Percentiles rank a stretch among this genome's conserved stretches.
Evolutionary conservation across 306 rosid species (phyloP).

Genomic region (Mucuna pruriens): DNA sequence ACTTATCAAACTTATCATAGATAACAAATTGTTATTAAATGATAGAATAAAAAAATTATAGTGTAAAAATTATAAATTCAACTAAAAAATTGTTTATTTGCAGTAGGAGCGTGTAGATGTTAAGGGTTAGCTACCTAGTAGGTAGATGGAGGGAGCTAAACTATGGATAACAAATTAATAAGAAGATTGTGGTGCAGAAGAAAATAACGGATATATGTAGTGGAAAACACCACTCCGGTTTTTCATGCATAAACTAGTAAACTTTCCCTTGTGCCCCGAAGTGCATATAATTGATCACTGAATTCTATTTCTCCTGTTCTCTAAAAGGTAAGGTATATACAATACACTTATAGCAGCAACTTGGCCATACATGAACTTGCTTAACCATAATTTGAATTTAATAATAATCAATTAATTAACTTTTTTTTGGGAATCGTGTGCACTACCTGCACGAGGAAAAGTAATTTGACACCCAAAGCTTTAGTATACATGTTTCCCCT

Average conservation of each 20-base stretch:
- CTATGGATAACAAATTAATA: background rate
- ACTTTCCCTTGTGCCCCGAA: conserved; percentile 35
- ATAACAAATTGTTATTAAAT: too few species aligned
- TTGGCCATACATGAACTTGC: background rate
- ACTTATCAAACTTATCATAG: too few species aligned
- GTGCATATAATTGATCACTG: conserved; percentile 20
- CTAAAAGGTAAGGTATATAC: background rate
- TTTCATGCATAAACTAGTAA: conserved; percentile 47
- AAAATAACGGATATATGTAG: conserved; percentile 6
- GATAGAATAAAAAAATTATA: too few species aligned
- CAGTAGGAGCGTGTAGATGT: too few species aligned
- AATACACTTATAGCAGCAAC: background rate
- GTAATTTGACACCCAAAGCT: too few species aligned
- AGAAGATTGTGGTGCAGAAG: background rate
- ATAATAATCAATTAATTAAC: background rate
- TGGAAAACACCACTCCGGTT: conserved; percentile 80
- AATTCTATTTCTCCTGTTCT: background rate
- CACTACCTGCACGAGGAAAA: background rate
- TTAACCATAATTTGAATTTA: background rate
- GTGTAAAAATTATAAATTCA: too few species aligned
- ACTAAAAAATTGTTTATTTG: too few species aligned
- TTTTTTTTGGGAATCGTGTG: background rate
- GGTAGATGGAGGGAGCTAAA: background rate
- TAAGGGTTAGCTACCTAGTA: too few species aligned
- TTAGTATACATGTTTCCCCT: too few species aligned